These are phyloP conservation scores for Trichoderma citrinoviride DNA, from an alignment of 2,329 filamentous ascomycete genomes.

Conservation along the genomic window DNA sequence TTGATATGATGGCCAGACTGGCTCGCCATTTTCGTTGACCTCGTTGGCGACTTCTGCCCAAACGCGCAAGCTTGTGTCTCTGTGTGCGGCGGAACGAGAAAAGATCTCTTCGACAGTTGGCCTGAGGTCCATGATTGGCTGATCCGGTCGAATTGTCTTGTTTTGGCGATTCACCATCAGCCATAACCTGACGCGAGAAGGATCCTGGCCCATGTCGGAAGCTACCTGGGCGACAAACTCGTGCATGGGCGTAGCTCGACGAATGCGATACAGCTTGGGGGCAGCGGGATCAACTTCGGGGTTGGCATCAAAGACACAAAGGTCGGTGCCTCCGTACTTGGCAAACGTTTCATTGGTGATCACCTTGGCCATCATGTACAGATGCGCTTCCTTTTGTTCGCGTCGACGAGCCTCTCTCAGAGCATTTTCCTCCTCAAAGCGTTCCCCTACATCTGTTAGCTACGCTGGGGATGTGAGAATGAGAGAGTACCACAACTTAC, in stretches of 20 bases:
- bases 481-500: constrained; percentile 44
- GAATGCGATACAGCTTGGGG: constrained; percentile 69
- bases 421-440: constrained; percentile 78
- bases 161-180: constrained; percentile 98
- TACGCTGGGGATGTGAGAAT: not conserved
- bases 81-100: constrained; percentile 50
- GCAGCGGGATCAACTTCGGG: constrained; percentile 65
- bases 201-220: constrained; percentile 64
- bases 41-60: constrained; percentile 81
- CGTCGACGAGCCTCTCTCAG: constrained; percentile 73
- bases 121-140: constrained; percentile 73
- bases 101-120: constrained; percentile 73
- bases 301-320: constrained; percentile 66
- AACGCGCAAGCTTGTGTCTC: constrained; percentile 73
- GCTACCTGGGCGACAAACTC: constrained; percentile 73
- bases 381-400: constrained; percentile 89
- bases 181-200: constrained; percentile 78
- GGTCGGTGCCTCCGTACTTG: constrained; percentile 78
- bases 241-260: constrained; percentile 70
- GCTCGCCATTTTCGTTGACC: constrained; percentile 63
- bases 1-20: constrained; percentile 67
- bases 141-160: constrained; percentile 89
- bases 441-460: constrained; percentile 54
- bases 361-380: constrained; percentile 83
- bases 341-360: constrained; percentile 80